Conservation (phyloP, 176 grass and related monocot genomes). For the bread wheat (Triticum aestivum) region IWGSC_CS_RefSeq_v2.1 NC_057806.1:563773529-563774028, state of each 20-base stretch:
- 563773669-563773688: background rate
- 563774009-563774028: background rate
- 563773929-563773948: background rate
- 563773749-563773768: background rate
- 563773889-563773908: background rate
- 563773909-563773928: background rate
- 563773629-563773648: slow-evolving; percentile 92
- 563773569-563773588: slow-evolving; percentile 63
- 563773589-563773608: slow-evolving; percentile 71
- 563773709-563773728: background rate
- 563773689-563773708: background rate
- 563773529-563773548: slow-evolving; percentile 82
- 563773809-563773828: background rate
- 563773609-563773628: slow-evolving; percentile 89
- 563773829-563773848: background rate
- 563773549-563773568: slow-evolving; percentile 58
- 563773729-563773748: background rate
- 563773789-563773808: background rate
- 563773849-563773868: background rate
- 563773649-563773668: background rate
- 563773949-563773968: slow-evolving; percentile 1
- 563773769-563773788: background rate
- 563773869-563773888: background rate
- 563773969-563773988: background rate
- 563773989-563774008: background rate